Conservation (phyloP, 148 eudicot species). For the Diospyros kaki region DNA sequence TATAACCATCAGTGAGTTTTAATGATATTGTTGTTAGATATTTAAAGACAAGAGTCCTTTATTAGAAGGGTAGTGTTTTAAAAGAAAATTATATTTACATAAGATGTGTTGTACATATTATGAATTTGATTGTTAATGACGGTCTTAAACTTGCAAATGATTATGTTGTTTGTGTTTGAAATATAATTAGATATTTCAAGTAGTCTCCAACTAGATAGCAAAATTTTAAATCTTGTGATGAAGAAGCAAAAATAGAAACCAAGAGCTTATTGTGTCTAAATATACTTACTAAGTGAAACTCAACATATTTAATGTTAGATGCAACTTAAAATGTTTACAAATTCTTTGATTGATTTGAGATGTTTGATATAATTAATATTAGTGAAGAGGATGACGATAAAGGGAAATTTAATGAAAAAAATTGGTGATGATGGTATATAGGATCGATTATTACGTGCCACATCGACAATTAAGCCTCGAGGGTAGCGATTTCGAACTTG, state of each 20-base stretch:
- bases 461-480: too few relatives aligned
- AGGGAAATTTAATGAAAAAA: not conserved
- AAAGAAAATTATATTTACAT: not conserved
- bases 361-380: not conserved
- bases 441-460: too few relatives aligned
- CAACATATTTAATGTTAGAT: not conserved
- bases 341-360: not conserved
- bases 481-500: too few relatives aligned
- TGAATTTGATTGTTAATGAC: not conserved
- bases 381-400: not conserved
- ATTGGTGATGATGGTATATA: too few relatives aligned
- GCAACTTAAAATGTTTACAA: not conserved
- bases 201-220: not conserved
- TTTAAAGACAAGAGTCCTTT: not conserved
- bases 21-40: constrained; percentile 8
- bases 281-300: not conserved
- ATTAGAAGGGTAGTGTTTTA: too few relatives aligned
- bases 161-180: not conserved
- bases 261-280: not conserved
- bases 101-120: not conserved
- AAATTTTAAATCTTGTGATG: not conserved
- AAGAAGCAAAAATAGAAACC: not conserved
- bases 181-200: not conserved
- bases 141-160: not conserved
- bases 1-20: constrained; percentile 10